Evolutionary conservation across 2,329 filamentous ascomycete genomes (phyloP).

Genomic region (Cryphonectria naterciae): DNA sequence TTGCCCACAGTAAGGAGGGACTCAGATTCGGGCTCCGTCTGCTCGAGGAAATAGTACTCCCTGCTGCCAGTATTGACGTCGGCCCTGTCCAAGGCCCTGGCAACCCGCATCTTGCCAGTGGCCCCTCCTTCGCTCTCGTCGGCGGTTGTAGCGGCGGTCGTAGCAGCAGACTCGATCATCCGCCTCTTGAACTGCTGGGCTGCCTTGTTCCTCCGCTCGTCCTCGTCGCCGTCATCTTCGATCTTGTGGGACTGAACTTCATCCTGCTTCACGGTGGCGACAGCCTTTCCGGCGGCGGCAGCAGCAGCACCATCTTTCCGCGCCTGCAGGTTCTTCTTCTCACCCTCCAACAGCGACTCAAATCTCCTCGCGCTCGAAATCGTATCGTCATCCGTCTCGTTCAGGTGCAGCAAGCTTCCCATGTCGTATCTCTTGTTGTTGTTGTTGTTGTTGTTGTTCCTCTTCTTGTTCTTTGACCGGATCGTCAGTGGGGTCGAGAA

Average conservation of each 20-base stretch:
- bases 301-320: background rate
- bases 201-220: slow-evolving; percentile 11
- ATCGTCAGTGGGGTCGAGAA: slow-evolving; percentile 49
- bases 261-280: background rate
- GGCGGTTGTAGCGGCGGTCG: slow-evolving; percentile 28
- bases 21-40: slow-evolving; percentile 35
- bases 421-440: slow-evolving; percentile 65
- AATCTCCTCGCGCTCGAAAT: slow-evolving; percentile 58
- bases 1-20: slow-evolving; percentile 34
- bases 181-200: slow-evolving; percentile 33
- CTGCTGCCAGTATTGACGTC: slow-evolving; percentile 41
- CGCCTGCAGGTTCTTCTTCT: slow-evolving; percentile 24
- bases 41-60: slow-evolving; percentile 57
- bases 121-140: slow-evolving; percentile 46
- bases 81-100: slow-evolving; percentile 54
- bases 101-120: slow-evolving; percentile 43
- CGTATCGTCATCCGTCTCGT: slow-evolving; percentile 61
- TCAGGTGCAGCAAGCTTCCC: slow-evolving; percentile 63
- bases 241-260: background rate
- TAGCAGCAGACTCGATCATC: slow-evolving; percentile 37
- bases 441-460: slow-evolving; percentile 61
- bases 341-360: slow-evolving; percentile 40
- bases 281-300: background rate
- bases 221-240: slow-evolving; percentile 23
- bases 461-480: slow-evolving; percentile 59